Percentiles rank a stretch among this genome's conserved stretches.
Evolutionary conservation across 352 stramenopile genomes (phyloP).

Genomic region (Stramenopiles sp.): DNA sequence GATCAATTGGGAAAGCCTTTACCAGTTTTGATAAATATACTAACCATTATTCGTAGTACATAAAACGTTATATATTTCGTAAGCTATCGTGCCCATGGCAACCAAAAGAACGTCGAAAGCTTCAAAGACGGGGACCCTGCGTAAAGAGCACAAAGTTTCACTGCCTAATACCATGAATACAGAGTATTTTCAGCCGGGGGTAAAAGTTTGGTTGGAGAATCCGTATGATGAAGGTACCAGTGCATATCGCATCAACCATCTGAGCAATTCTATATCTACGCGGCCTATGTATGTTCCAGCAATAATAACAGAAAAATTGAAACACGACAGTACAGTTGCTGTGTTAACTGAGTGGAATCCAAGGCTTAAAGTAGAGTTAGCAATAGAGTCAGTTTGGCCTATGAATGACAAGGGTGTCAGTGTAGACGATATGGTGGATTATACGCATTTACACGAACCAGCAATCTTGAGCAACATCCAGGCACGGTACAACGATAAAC

Average conservation of each 20-base stretch:
- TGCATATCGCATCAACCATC: slow-evolving; percentile 12
- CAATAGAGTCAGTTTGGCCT: neutral
- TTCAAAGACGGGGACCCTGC: too few species aligned
- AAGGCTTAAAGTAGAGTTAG: slow-evolving; percentile 11
- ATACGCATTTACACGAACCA: slow-evolving; percentile 49
- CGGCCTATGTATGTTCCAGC: slow-evolving; percentile 5
- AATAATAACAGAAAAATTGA: neutral
- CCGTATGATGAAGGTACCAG: slow-evolving; percentile 13
- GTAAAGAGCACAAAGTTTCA: too few species aligned
- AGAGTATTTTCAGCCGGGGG: neutral
- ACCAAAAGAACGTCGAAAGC: too few species aligned
- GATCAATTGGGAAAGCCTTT: too few species aligned
- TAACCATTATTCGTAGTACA: too few species aligned
- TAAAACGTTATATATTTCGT: too few species aligned
- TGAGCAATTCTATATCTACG: neutral
- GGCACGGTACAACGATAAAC: slow-evolving; percentile 40
- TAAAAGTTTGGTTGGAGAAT: slow-evolving; percentile 15
- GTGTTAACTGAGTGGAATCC: slow-evolving; percentile 8
- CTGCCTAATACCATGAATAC: neutral
- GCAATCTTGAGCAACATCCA: slow-evolving; percentile 51
- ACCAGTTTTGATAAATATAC: too few species aligned
- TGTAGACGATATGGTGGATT: slow-evolving; percentile 41
- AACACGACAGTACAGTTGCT: neutral
- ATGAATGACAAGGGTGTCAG: slow-evolving; percentile 14
- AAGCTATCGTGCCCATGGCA: too few species aligned